Conservation (phyloP, 495 filamentous ascomycete genomes). For the Xeromyces bisporus region DNA sequence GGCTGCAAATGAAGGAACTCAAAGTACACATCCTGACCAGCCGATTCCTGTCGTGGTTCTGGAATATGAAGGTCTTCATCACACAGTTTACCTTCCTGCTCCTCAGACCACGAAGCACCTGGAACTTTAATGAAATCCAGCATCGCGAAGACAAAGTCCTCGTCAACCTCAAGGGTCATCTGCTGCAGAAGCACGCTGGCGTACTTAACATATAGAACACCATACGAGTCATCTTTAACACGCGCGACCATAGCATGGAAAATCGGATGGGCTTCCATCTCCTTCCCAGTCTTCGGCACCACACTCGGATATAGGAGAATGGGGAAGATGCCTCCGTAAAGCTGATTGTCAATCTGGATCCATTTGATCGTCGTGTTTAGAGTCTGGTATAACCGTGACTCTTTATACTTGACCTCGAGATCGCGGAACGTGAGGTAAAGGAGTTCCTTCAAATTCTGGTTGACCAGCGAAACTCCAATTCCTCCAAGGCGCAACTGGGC, state of each 20-base stretch:
- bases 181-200: slow-evolving; percentile 85
- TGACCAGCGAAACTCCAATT: slow-evolving; percentile 86
- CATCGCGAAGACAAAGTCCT: slow-evolving; percentile 93
- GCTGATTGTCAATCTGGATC: slow-evolving; percentile 98
- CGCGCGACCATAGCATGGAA: slow-evolving; percentile 80
- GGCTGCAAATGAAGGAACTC: slow-evolving; percentile 92
- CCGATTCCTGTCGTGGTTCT: slow-evolving; percentile 68
- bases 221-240: slow-evolving; percentile 96
- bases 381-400: slow-evolving; percentile 86
- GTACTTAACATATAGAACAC: slow-evolving; percentile 97
- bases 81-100: slow-evolving; percentile 67
- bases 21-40: slow-evolving; percentile 89
- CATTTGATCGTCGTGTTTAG: slow-evolving; percentile 82
- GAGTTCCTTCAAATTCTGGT: slow-evolving; percentile 76
- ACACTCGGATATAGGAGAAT: slow-evolving; percentile 95
- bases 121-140: slow-evolving; percentile 90
- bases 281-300: slow-evolving; percentile 94
- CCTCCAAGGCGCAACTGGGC: slow-evolving; percentile 77
- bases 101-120: slow-evolving; percentile 78
- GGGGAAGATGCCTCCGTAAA: slow-evolving; percentile 95
- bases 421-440: slow-evolving; percentile 90
- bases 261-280: slow-evolving; percentile 92
- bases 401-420: slow-evolving; percentile 76
- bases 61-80: slow-evolving; percentile 84
- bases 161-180: slow-evolving; percentile 95